A percentile compares a stretch with the other conserved stretches of the same genome.
These are phyloP conservation scores for Nannizziopsis arthrosporioides DNA, from an alignment of 2,329 filamentous ascomycete genomes.

Conservation along the genomic window DNA sequence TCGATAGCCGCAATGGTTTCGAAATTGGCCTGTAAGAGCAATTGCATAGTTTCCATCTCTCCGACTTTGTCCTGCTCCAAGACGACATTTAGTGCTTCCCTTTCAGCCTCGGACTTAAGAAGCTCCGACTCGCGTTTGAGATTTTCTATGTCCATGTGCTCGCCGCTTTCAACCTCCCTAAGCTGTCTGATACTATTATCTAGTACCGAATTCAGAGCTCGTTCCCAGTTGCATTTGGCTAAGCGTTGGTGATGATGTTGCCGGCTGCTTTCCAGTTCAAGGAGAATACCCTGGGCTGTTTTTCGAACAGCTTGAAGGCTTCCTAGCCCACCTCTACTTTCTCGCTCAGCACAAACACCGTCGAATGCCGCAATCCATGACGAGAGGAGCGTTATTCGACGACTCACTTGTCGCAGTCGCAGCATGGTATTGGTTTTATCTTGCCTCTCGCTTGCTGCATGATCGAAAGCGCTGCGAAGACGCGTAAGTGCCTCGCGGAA, in stretches of 20 bases:
- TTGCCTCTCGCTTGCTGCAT: conserved; percentile 62
- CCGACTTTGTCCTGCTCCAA: conserved; percentile 73
- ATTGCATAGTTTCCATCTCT: conserved; percentile 67
- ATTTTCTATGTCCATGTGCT: conserved; percentile 56
- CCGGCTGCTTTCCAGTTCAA: conserved; percentile 79
- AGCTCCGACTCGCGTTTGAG: conserved; percentile 74
- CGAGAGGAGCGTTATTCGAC: conserved; percentile 73
- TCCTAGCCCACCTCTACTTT: conserved; percentile 53
- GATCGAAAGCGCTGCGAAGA: conserved; percentile 71
- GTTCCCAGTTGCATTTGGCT: conserved; percentile 73
- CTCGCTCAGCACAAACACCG: conserved; percentile 58
- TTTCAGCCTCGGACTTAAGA: conserved; percentile 68
- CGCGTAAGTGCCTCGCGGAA: conserved; percentile 67
- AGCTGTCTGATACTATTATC: conserved; percentile 75
- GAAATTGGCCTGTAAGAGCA: conserved; percentile 79
- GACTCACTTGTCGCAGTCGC: conserved; percentile 68
- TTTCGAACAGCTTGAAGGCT: conserved; percentile 68
- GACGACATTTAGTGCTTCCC: conserved; percentile 65
- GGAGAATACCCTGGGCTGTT: conserved; percentile 74
- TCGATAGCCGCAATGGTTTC: conserved; percentile 76
- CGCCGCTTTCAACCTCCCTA: conserved; percentile 53
- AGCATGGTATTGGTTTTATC: conserved; percentile 72
- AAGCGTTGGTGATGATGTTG: conserved; percentile 82
- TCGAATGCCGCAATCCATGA: conserved; percentile 93
- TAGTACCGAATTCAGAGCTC: conserved; percentile 73